Evolutionary conservation across 345 rosid species (phyloP).

Genomic region (Eucalyptus tenuipes): DNA sequence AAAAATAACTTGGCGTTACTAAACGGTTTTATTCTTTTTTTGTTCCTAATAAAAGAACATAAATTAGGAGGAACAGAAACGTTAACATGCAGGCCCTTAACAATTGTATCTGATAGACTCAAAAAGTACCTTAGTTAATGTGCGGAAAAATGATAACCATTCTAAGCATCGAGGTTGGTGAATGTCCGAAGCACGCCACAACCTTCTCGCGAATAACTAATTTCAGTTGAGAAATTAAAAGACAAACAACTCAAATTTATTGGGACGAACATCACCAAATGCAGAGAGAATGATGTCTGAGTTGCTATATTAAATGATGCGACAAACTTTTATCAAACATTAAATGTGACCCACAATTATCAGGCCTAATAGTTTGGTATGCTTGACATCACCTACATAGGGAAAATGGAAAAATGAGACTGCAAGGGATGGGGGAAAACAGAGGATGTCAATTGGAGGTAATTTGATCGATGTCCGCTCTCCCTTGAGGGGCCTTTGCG

Average conservation of each 20-base stretch:
- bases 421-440: background rate
- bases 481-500: background rate
- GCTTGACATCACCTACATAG: background rate
- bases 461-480: background rate
- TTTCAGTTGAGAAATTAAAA: fast-evolving
- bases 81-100: too few species aligned
- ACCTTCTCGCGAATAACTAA: fast-evolving
- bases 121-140: fast-evolving
- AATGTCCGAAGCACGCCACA: background rate
- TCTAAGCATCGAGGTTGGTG: fast-evolving
- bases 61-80: too few species aligned
- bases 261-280: fast-evolving
- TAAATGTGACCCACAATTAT: background rate
- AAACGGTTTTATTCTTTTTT: too few species aligned
- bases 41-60: too few species aligned
- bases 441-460: background rate
- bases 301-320: fast-evolving
- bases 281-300: fast-evolving
- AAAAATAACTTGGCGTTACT: too few species aligned
- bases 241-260: fast-evolving
- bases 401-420: background rate
- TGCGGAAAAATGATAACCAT: background rate
- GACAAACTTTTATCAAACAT: fast-evolving
- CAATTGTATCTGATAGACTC: fast-evolving
- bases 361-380: background rate